Base-by-base conservation (phyloP, 1,284 basidiomycete species). In the Leucoagaricus sp. region DNA sequence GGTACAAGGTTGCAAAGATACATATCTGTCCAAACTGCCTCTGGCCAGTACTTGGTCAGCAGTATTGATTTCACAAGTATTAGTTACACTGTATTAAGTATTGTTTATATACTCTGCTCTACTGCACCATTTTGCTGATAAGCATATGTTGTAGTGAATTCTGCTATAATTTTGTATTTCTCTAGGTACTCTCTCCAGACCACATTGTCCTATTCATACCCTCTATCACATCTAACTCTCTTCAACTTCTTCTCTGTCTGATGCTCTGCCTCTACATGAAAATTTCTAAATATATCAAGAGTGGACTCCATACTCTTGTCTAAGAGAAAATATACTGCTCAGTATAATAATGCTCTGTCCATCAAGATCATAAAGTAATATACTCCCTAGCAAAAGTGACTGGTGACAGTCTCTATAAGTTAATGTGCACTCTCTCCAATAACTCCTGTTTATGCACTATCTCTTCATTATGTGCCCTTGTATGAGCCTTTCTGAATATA, bases 61-160 rank as follows among this genome's bases (percentile, higher is more conserved):
- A 75, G 61, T 1, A 55, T 54, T 0, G 64, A 60, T 21, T 70
- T 65, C 19, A 57, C 28, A 2, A 73, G 60, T 54, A 72, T 63
- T 1, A 63, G 44, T 3, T 61, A 58, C 0, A 64, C 62, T 0
- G 57, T 50, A 29, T 72, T 68, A 10, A 71, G 40, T 6, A 73
- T 57, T 0, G 68, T 73, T 10, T 62, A 59, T 46, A 71, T 71
- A 12, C 59, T 53, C 1, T 61, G 58, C 51, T 76, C 72, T 0
- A 69, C 64, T 1, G 62, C 58, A 0, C 67, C 65, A 49, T 71
- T 70, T 23, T 62, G 55, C 2, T 61, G 36, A 4, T 65, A 63
- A 0, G 65, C 59, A 52, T 69, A 66, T 12, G 61, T 55, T 8
- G 64, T 53, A 1, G 60, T 65, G 1, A 57, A 45, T 13, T 68